Conservation (phyloP, 306 rosid species). For the Pterocarpus santalinus region DNA sequence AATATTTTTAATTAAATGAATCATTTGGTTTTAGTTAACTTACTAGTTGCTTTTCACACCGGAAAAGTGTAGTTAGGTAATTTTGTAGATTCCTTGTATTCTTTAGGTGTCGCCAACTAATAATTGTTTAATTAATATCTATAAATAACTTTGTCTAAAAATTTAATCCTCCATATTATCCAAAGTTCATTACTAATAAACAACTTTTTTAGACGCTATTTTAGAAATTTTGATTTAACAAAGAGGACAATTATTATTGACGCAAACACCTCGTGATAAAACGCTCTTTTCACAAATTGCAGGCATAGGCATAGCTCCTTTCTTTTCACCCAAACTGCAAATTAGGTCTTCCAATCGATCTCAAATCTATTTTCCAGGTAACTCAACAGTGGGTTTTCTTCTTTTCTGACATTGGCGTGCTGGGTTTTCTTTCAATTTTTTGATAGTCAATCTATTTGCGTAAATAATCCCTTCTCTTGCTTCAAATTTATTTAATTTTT, state of each 20-base stretch:
- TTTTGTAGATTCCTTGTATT: not conserved
- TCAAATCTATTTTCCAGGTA: conserved; percentile 7
- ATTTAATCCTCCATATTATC: not conserved
- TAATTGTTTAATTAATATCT: not conserved
- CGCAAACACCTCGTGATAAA: conserved; percentile 10
- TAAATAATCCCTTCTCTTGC: not conserved
- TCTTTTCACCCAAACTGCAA: not conserved
- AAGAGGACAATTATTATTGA: not conserved
- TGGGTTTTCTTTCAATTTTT: conserved; percentile 18
- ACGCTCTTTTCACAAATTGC: conserved; percentile 7
- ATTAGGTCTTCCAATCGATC: conserved; percentile 8
- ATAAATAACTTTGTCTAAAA: not conserved
- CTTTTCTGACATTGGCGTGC: not conserved
- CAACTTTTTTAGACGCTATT: not conserved
- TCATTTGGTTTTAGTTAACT: too few species aligned
- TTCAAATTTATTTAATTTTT: not conserved
- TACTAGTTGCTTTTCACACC: too few species aligned
- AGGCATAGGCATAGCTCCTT: not conserved
- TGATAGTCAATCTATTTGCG: not conserved
- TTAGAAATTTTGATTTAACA: not conserved
- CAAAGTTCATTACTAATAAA: not conserved
- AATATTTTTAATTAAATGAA: too few species aligned
- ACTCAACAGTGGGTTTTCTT: conserved; percentile 7
- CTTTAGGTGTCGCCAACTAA: not conserved
- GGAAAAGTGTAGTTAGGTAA: too few species aligned